Percentiles rank a stretch among this genome's conserved stretches.
phyloP scores from a whole-genome alignment of 179 eudicot species.

The Carnegiea gigantea region DNA sequence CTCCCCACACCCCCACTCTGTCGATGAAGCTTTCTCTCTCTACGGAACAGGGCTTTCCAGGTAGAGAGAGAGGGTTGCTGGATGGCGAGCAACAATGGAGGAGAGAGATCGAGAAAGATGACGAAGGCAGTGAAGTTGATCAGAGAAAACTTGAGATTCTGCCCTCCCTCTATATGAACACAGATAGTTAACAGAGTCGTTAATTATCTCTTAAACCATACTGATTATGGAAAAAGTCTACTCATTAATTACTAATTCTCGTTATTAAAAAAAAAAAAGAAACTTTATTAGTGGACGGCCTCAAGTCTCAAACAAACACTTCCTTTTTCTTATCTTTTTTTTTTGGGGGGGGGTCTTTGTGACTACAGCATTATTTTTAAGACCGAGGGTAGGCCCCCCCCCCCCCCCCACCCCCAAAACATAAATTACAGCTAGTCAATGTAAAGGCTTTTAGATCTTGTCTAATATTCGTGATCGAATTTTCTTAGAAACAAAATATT shows the following conservation, averaged over 20 bases:
- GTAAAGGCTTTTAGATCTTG: too few species aligned
- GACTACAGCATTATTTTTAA: too few species aligned
- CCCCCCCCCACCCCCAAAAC: too few species aligned
- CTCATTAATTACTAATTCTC: slow-evolving; percentile 1
- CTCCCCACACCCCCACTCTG: neutral
- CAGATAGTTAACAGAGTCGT: neutral
- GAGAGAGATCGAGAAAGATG: slow-evolving; percentile 1
- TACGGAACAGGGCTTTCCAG: neutral
- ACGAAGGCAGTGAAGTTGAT: neutral
- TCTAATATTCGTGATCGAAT: too few species aligned
- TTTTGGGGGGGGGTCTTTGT: too few species aligned
- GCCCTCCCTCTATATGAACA: neutral
- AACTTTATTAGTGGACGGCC: too few species aligned
- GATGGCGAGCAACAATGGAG: neutral
- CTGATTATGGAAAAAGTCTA: neutral
- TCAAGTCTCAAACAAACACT: too few species aligned
- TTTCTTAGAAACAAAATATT: too few species aligned
- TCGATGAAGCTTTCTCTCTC: slow-evolving; percentile 5
- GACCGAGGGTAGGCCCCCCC: too few species aligned
- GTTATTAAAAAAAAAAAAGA: neutral
- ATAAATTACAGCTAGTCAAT: too few species aligned
- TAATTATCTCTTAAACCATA: neutral
- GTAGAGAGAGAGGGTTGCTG: neutral
- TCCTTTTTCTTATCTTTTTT: too few species aligned
- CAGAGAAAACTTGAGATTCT: neutral